Evolutionary conservation across 129 eudicot species (phyloP).

Genomic region (Helianthus annuus): HanXRQr2.0-SUNRISE NC_035446.2:171721199-171721698

Average conservation of each 20-base stretch:
- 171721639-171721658: slow-evolving; percentile 17
- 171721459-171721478: slow-evolving; percentile 37
- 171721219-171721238: slow-evolving; percentile 80
- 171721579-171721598: slow-evolving; percentile 11
- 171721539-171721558: neutral
- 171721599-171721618: slow-evolving; percentile 4
- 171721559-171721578: neutral
- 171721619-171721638: neutral
- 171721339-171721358: slow-evolving; percentile 10
- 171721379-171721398: neutral
- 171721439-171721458: slow-evolving; percentile 56
- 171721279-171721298: neutral
- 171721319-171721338: slow-evolving; percentile 3
- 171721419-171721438: slow-evolving; percentile 26
- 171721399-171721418: slow-evolving; percentile 13
- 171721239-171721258: slow-evolving; percentile 54
- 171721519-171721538: neutral
- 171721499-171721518: slow-evolving; percentile 17
- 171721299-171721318: slow-evolving; percentile 1
- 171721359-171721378: slow-evolving; percentile 5
- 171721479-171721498: slow-evolving; percentile 1
- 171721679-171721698: slow-evolving; percentile 18
- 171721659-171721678: slow-evolving; percentile 4
- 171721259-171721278: neutral
- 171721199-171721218: slow-evolving; percentile 90